Evolutionary conservation across 1,139 yeast species (phyloP).

Genomic region (Geotrichum europaeum): DNA sequence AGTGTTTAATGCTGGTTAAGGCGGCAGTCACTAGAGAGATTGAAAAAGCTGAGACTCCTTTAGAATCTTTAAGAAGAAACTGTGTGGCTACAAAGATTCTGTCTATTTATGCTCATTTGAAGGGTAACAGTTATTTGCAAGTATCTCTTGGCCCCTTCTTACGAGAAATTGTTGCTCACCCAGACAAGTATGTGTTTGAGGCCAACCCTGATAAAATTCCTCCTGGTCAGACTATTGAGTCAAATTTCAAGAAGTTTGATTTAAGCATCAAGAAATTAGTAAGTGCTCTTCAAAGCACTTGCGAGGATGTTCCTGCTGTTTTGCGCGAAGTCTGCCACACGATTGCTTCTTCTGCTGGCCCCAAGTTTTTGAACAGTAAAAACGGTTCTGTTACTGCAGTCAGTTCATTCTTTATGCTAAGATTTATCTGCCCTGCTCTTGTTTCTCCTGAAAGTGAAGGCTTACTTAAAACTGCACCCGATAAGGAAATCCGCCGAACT

Average conservation of each 20-base stretch:
- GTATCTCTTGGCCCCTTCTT: slow-evolving; percentile 51
- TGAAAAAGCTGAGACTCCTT: slow-evolving; percentile 50
- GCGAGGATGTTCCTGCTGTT: slow-evolving; percentile 53
- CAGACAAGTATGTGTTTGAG: slow-evolving; percentile 63
- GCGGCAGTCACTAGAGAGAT: slow-evolving; percentile 61
- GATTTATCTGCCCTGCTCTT: slow-evolving; percentile 80
- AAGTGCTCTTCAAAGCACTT: slow-evolving; percentile 48
- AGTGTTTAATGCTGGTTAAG: slow-evolving; percentile 51
- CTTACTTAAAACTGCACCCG: slow-evolving; percentile 26
- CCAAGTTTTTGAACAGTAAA: slow-evolving; percentile 52
- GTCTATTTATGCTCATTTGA: slow-evolving; percentile 61
- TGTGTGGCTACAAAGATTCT: slow-evolving; percentile 75
- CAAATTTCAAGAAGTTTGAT: slow-evolving; percentile 50
- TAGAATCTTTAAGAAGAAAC: slow-evolving; percentile 73
- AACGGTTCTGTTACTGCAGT: slow-evolving; percentile 55
- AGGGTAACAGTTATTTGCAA: slow-evolving; percentile 56
- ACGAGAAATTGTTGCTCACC: slow-evolving; percentile 45
- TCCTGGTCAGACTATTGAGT: slow-evolving; percentile 37
- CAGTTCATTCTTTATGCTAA: slow-evolving; percentile 72
- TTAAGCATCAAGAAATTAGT: slow-evolving; percentile 51
- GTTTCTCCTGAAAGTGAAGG: slow-evolving; percentile 69
- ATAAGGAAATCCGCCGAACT: slow-evolving; percentile 52
- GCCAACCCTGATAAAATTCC: slow-evolving; percentile 36
- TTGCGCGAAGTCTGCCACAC: slow-evolving; percentile 59
- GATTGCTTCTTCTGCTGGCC: slow-evolving; percentile 51